Base-by-base conservation (phyloP, 495 filamentous ascomycete species). In the Aspergillus baeticus region DNA sequence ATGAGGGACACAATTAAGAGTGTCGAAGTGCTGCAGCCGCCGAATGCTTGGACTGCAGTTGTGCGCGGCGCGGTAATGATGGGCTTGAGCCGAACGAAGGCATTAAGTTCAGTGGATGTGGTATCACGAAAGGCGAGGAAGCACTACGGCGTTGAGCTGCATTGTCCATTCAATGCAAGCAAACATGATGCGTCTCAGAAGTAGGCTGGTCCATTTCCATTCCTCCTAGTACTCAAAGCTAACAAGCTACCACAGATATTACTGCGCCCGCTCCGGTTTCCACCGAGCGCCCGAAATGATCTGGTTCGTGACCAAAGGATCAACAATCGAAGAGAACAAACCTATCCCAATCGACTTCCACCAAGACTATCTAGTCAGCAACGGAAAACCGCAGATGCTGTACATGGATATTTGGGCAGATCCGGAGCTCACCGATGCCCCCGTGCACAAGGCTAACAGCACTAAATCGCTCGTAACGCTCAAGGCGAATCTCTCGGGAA, bases 31-130 rank as follows among this genome's bases (percentile, higher is more conserved):
- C 65, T 15, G 63, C 67, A 33, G 67, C 70, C 17, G 54, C 65
- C 18, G 56, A 55, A 74, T 55, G 70, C 67, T 7, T 73, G 62
- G 74, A 77, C 74, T 11, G 74, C 75, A 5, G 70, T 80, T 2
- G 74, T 76, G 4, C 54, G 72, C 23, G 77, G 74, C 0, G 75
- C 75, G 3, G 55, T 75, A 2, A 70, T 72, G 61, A 74, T 4
- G 69, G 61, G 22, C 53, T 62, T 1, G 55, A 58, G 2, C 57
- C 21, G 22, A 15, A 55, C 44, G 7, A 55, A 48, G 44, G 53
- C 64, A 13, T 51, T 69, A 5, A 45, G 48, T 0, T 52, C 65
- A 0, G 51, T 72, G 0, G 51, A 60, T 2, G 58, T 77, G 3
- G 57, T 63, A 0, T 73, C 70, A 18, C 59, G 77, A 3, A 61